phyloP scores from a whole-genome alignment of 1,139 yeast species.

The Torulaspora globosa region DNA sequence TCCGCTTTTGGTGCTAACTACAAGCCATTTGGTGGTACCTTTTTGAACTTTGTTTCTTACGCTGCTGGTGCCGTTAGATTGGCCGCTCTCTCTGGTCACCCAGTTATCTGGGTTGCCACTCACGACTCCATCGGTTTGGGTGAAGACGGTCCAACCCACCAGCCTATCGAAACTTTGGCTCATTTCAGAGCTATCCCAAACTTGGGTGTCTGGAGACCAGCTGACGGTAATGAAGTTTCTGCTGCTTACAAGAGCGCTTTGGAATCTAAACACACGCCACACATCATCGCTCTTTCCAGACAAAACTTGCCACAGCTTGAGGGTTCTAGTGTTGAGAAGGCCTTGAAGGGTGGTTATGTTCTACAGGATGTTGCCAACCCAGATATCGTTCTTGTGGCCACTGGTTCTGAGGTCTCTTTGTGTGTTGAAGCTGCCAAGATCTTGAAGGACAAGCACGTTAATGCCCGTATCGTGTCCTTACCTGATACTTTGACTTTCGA shows the following conservation, averaged over 20 bases:
- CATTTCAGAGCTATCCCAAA: constrained; percentile 98
- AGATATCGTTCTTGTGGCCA: constrained; percentile 75
- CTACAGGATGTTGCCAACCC: constrained; percentile 59
- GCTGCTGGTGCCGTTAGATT: constrained; percentile 98
- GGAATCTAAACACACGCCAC: constrained; percentile 70
- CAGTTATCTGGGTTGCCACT: constrained; percentile 95
- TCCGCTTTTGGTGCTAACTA: constrained; percentile 91
- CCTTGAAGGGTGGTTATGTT: constrained; percentile 93
- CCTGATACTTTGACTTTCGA: constrained; percentile 94
- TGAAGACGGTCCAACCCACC: constrained; percentile 99
- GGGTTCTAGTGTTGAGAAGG: constrained; percentile 89
- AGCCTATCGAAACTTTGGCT: constrained; percentile 97
- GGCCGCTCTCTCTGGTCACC: constrained; percentile 90
- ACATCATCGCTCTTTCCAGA: constrained; percentile 89
- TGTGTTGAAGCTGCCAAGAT: constrained; percentile 77
- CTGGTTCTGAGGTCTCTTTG: constrained; percentile 94
- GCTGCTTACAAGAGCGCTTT: constrained; percentile 90
- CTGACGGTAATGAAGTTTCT: constrained; percentile 98
- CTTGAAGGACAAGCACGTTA: constrained; percentile 61
- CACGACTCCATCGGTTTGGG: constrained; percentile 99
- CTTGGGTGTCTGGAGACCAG: constrained; percentile 97
- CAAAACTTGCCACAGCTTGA: constrained; percentile 96
- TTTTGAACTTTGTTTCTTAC: constrained; percentile 95
- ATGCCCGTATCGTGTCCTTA: constrained; percentile 80
- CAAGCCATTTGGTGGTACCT: constrained; percentile 96